Percentiles rank a stretch among this genome's conserved stretches.
These are phyloP conservation scores for Phaffia rhodozyma DNA, from an alignment of 1,284 basidiomycete species.

Conservation along the genomic window DNA sequence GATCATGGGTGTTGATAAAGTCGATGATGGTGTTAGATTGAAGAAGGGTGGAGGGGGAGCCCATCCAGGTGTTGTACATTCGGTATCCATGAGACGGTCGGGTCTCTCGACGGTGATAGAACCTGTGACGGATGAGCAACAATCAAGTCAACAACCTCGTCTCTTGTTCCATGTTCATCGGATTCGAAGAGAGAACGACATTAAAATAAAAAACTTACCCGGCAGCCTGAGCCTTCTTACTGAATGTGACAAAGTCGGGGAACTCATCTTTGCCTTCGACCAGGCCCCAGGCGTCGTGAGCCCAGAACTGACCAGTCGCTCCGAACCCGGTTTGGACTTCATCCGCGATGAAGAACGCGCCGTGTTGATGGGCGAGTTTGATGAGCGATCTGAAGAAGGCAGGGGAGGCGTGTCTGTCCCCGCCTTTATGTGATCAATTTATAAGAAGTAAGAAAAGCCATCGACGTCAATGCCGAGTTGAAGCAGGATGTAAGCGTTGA, in stretches of 20 bases:
- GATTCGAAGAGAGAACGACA: too few relatives aligned
- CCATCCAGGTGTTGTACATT: conserved; percentile 35
- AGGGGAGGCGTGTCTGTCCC: conserved; percentile 44
- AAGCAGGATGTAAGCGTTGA: background rate
- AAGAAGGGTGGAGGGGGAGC: conserved; percentile 24
- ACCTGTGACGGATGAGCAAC: conserved; percentile 25
- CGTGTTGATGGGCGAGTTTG: conserved; percentile 39
- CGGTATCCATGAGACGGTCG: conserved; percentile 40
- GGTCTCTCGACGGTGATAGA: conserved; percentile 42
- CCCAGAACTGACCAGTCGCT: conserved; percentile 46
- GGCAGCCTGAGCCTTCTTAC: conserved; percentile 41
- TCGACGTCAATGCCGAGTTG: background rate
- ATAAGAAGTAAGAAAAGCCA: conserved; percentile 15
- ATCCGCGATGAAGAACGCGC: conserved; percentile 43
- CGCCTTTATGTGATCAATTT: conserved; percentile 28
- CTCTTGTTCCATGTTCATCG: too few relatives aligned
- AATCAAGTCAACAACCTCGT: too few relatives aligned
- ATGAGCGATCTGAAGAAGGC: conserved; percentile 42
- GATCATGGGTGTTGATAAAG: conserved; percentile 35
- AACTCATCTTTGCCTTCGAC: conserved; percentile 28
- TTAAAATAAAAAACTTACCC: conserved; percentile 19
- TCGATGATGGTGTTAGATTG: conserved; percentile 42
- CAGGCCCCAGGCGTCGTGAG: conserved; percentile 45
- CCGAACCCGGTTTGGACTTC: conserved; percentile 43
- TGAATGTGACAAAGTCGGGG: conserved; percentile 45